Evolutionary conservation across 2,329 filamentous ascomycete species (phyloP), one percentile per base, ranked within the genome.

Genomic region (Cryphonectria parasitica): DNA sequence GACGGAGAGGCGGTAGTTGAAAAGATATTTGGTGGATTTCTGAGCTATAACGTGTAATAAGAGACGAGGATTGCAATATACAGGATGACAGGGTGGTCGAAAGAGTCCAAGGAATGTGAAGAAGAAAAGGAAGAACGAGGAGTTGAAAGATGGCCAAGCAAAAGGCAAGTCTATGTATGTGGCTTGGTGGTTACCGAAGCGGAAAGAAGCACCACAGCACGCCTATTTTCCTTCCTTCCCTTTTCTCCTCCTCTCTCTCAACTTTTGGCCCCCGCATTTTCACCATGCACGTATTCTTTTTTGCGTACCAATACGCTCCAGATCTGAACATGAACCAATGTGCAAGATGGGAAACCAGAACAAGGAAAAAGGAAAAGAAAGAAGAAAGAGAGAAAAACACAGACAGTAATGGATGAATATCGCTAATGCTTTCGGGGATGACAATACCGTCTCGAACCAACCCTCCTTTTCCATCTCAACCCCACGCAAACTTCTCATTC

Each of bases 401-500:
- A 62, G 11, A 25, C 3, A 13, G n/a, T 25, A 25, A 25, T 19
- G 22, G 22, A 64, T 64, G 15, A 13, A 64, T 15, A 19, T 45
- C 25, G 61, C 36, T 43, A 43, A 41, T 64, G n/a, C 61, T 28
- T 11, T 45, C 1, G 15, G 45, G 17, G 61, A 45, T 36, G 5
- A 43, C 39, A 62, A 15, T 11, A 45, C 61, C 36, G 2, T 28
- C 36, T 8, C 61, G 7, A 1, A n/a, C 2, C 19, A n/a, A n/a
- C 22, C 15, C 1, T 36, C 36, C 36, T 8, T 39, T 10, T 10
- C 36, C n/a, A 19, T 22, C 63, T 54, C 78, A 95, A 78, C 90
- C 93, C 92, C 92, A 95, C 0, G 85, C 91, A 80, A 88, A 94
- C 81, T 93, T 94, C 80, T 95, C 91, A 76, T 92, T 93, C 17